phyloP scores from a whole-genome alignment of 768 basidiomycete genomes.

The Vararia minispora region DNA sequence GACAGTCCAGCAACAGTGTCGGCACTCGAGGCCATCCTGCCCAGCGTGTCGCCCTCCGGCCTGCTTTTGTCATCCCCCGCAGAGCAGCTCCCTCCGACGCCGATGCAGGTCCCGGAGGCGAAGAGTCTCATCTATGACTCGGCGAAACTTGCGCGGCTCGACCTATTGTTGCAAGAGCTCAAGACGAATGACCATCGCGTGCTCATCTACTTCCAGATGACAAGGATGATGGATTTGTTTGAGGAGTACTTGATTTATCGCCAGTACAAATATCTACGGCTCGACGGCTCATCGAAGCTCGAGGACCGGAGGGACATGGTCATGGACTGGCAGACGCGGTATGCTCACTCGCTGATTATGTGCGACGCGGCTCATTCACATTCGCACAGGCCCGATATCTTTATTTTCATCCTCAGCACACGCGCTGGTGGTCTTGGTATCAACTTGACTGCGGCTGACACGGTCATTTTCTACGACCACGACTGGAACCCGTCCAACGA shows the following conservation, averaged over 20 bases:
- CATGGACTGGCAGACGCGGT: slow-evolving; percentile 98
- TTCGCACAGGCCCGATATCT: slow-evolving; percentile 65
- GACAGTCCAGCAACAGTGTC: slow-evolving; percentile 44
- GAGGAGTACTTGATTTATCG: slow-evolving; percentile 97
- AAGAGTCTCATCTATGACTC: slow-evolving; percentile 95
- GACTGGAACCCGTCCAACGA: slow-evolving; percentile 98
- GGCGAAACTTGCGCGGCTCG: slow-evolving; percentile 87
- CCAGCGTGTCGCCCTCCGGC: slow-evolving; percentile 55
- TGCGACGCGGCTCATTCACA: slow-evolving; percentile 5
- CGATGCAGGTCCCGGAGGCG: slow-evolving; percentile 89
- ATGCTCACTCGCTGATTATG: slow-evolving; percentile 14
- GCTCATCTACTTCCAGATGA: slow-evolving; percentile 99
- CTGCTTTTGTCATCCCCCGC: slow-evolving; percentile 53
- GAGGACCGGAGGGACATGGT: slow-evolving; percentile 99
- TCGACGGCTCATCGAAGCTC: slow-evolving; percentile 90
- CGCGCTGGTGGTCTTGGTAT: slow-evolving; percentile 95
- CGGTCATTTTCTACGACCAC: slow-evolving; percentile 90
- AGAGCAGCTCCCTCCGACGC: slow-evolving; percentile 68
- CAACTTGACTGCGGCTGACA: slow-evolving; percentile 92
- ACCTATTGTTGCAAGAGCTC: slow-evolving; percentile 81
- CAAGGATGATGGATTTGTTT: slow-evolving; percentile 98
- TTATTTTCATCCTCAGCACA: slow-evolving; percentile 84
- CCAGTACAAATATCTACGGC: slow-evolving; percentile 87
- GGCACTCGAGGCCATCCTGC: slow-evolving; percentile 36
- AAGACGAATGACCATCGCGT: slow-evolving; percentile 91